A percentile compares a stretch with the other conserved stretches of the same genome.
Evolutionary conservation across 2,329 filamentous ascomycete species (phyloP).

Genomic region (Plenodomus tracheiphilus): DNA sequence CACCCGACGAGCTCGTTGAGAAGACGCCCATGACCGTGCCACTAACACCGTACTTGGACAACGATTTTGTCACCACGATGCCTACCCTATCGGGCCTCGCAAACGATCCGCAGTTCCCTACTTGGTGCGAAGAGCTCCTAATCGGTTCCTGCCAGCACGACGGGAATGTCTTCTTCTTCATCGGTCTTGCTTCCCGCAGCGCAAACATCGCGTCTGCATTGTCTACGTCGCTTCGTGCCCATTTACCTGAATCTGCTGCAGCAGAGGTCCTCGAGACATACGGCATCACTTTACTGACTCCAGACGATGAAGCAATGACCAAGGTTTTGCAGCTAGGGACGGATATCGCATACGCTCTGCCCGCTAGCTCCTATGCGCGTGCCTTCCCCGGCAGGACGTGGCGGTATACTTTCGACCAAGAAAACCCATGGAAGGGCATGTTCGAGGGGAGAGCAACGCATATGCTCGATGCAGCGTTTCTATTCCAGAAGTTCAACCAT

Average conservation of each 20-base stretch:
- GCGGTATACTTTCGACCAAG: constrained; percentile 26
- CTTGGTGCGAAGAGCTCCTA: constrained; percentile 51
- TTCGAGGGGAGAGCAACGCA: constrained; percentile 28
- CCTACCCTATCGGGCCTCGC: constrained; percentile 13
- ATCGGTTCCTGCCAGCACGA: constrained; percentile 53
- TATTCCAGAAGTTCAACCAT: constrained; percentile 33
- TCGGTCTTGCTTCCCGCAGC: constrained; percentile 17
- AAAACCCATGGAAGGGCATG: constrained; percentile 30
- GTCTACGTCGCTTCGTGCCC: constrained; percentile 29
- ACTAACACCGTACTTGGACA: constrained; percentile 47
- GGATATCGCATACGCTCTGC: constrained; percentile 50
- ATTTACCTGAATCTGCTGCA: constrained; percentile 12
- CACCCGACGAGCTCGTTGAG: constrained; percentile 43
- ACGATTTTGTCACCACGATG: constrained; percentile 41
- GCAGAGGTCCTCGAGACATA: constrained; percentile 43
- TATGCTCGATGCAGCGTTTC: constrained; percentile 30
- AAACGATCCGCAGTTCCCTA: neutral
- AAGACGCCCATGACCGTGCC: constrained; percentile 43
- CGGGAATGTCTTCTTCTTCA: constrained; percentile 29
- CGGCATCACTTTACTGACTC: constrained; percentile 31
- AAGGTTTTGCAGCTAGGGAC: constrained; percentile 46
- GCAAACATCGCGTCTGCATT: constrained; percentile 32
- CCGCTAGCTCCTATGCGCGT: constrained; percentile 44
- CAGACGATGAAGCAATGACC: constrained; percentile 45
- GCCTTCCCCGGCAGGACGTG: constrained; percentile 20